These are phyloP conservation scores for Aspergillus novoparasiticus DNA, from an alignment of 2,329 filamentous ascomycete species.

Conservation along the genomic window DNA sequence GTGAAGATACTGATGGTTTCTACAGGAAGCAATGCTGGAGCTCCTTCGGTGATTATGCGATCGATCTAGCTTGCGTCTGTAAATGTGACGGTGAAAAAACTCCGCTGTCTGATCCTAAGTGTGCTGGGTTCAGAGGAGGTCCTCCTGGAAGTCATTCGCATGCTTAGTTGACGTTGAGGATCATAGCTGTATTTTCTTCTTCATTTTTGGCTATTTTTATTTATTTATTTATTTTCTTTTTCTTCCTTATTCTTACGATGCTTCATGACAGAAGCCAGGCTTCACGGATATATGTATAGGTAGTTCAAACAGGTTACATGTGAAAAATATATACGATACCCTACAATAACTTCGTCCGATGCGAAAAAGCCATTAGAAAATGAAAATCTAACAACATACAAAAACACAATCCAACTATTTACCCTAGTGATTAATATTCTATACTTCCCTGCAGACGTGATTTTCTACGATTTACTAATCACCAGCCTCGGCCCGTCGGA, in stretches of 20 bases:
- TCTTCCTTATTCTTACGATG: not conserved
- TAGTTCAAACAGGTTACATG: not conserved
- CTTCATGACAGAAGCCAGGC: too few species aligned
- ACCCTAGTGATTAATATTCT: not conserved
- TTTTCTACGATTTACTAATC: conserved; percentile 1
- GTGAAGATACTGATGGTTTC: not conserved
- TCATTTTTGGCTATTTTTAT: not conserved
- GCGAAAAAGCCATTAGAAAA: not conserved
- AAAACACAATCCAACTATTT: not conserved
- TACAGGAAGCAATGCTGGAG: not conserved
- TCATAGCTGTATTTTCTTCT: not conserved
- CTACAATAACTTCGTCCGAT: not conserved
- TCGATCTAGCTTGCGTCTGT: not conserved
- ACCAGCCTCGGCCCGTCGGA: conserved; percentile 4
- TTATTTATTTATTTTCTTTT: not conserved
- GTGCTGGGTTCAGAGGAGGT: not conserved
- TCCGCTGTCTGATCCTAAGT: not conserved
- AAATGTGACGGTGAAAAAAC: not conserved
- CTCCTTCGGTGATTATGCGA: not conserved
- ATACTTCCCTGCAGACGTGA: not conserved
- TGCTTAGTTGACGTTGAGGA: not conserved
- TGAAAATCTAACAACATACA: not conserved
- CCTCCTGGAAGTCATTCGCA: not conserved
- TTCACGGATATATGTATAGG: not conserved
- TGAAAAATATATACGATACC: not conserved